Percentiles rank a stretch among this genome's conserved stretches.
phyloP scores from a whole-genome alignment of 2,329 filamentous ascomycete species.

The Sporothrix mexicana region DNA sequence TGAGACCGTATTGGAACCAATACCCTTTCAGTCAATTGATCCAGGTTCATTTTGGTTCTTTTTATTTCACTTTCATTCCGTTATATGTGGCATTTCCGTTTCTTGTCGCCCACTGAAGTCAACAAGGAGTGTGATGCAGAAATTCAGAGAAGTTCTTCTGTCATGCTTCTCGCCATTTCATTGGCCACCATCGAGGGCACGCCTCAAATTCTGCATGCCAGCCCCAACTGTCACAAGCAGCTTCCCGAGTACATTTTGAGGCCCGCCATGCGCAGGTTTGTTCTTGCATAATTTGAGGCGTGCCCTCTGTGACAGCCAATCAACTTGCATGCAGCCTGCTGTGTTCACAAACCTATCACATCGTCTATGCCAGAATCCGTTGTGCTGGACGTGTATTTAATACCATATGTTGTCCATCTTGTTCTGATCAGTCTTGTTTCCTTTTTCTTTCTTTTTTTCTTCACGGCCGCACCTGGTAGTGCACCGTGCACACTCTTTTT shows the following conservation, averaged over 20 bases:
- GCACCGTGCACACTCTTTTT: slow-evolving; percentile 15
- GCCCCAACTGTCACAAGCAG: background rate
- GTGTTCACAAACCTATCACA: background rate
- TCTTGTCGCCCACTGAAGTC: too few species aligned
- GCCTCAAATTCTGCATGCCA: slow-evolving; percentile 21
- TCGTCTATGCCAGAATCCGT: background rate
- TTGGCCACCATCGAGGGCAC: background rate
- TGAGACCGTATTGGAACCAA: too few species aligned
- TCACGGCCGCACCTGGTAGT: slow-evolving; percentile 29
- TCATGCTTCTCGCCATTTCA: background rate
- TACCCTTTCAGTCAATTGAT: too few species aligned
- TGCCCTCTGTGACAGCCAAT: background rate
- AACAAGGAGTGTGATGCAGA: background rate
- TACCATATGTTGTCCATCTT: background rate
- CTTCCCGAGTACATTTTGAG: slow-evolving; percentile 3
- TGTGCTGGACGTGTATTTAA: background rate
- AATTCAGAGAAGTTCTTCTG: background rate
- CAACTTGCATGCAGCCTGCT: background rate
- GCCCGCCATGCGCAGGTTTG: slow-evolving; percentile 2
- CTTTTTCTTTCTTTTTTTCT: background rate
- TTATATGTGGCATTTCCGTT: too few species aligned
- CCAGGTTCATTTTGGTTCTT: too few species aligned
- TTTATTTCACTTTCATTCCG: too few species aligned
- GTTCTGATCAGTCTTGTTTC: background rate
- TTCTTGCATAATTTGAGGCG: slow-evolving; percentile 26